These are phyloP conservation scores for Stemphylium lycopersici DNA, from an alignment of 2,329 filamentous ascomycete species.

Conservation along the genomic window DNA sequence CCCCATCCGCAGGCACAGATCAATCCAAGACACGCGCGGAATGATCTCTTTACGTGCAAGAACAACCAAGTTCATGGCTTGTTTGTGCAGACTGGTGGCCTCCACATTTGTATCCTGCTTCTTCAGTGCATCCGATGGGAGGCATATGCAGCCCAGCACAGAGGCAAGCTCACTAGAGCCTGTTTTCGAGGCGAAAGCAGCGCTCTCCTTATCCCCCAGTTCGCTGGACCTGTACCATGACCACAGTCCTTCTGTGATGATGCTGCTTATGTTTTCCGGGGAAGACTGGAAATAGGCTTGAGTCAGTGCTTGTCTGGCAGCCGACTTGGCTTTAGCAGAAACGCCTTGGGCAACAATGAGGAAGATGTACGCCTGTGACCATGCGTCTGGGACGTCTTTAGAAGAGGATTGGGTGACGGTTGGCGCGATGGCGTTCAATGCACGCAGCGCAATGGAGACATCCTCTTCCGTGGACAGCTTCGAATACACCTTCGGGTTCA, in stretches of 20 bases:
- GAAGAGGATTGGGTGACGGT: slow-evolving; percentile 59
- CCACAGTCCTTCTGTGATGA: slow-evolving; percentile 78
- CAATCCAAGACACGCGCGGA: slow-evolving; percentile 84
- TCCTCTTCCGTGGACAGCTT: slow-evolving; percentile 80
- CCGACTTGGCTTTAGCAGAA: slow-evolving; percentile 67
- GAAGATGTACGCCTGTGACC: slow-evolving; percentile 87
- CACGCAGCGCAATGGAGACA: slow-evolving; percentile 74
- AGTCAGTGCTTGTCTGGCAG: slow-evolving; percentile 67
- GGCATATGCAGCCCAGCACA: slow-evolving; percentile 68
- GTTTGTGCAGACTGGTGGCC: slow-evolving; percentile 63
- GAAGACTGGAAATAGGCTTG: slow-evolving; percentile 64
- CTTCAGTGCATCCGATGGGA: slow-evolving; percentile 59
- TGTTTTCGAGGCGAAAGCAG: slow-evolving; percentile 69
- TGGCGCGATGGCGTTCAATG: slow-evolving; percentile 67
- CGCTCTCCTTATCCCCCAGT: slow-evolving; percentile 76
- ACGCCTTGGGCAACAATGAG: slow-evolving; percentile 69
- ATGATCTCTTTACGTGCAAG: slow-evolving; percentile 80
- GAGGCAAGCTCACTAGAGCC: slow-evolving; percentile 68
- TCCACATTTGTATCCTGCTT: slow-evolving; percentile 54
- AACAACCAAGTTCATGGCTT: slow-evolving; percentile 78
- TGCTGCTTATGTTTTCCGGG: slow-evolving; percentile 64
- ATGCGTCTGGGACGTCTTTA: slow-evolving; percentile 65
- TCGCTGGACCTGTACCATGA: slow-evolving; percentile 74
- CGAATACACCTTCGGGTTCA: slow-evolving; percentile 83
- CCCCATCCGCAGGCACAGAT: slow-evolving; percentile 77